These are phyloP conservation scores for Aureobasidium sp. DNA, from an alignment of 2,329 filamentous ascomycete species.

Conservation along the genomic window DNA sequence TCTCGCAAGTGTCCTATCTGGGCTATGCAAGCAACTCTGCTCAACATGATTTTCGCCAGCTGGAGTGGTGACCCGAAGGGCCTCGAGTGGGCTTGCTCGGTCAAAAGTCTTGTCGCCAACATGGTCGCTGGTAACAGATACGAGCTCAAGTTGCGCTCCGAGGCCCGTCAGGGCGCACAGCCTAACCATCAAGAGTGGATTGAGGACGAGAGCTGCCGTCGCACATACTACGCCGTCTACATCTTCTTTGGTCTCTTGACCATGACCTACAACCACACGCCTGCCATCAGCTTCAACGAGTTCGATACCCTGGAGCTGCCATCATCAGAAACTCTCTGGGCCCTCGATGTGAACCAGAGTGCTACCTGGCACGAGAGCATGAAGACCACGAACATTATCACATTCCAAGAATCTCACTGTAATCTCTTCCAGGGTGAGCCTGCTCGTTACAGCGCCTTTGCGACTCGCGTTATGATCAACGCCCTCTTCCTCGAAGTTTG, in stretches of 20 bases:
- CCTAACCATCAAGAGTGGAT: conserved; percentile 88
- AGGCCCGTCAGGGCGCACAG: conserved; percentile 67
- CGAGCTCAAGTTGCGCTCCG: conserved; percentile 89
- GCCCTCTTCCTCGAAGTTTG: conserved; percentile 96
- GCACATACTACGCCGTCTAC: conserved; percentile 97
- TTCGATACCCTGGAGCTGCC: conserved; percentile 90
- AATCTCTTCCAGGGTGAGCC: conserved; percentile 90
- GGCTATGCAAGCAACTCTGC: conserved; percentile 93
- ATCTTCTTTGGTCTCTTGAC: conserved; percentile 97
- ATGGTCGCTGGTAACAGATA: conserved; percentile 98
- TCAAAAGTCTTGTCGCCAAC: conserved; percentile 94
- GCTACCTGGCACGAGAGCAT: conserved; percentile 76
- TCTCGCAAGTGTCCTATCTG: conserved; percentile 94
- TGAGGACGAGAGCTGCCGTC: conserved; percentile 89
- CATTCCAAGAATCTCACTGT: conserved; percentile 90
- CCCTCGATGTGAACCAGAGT: conserved; percentile 70
- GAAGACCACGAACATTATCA: conserved; percentile 61
- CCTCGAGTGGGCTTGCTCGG: conserved; percentile 96
- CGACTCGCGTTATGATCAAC: conserved; percentile 97
- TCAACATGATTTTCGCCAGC: conserved; percentile 99
- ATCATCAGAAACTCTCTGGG: conserved; percentile 92
- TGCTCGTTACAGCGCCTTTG: conserved; percentile 90
- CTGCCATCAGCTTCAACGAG: conserved; percentile 96
- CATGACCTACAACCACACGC: conserved; percentile 94
- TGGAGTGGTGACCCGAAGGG: conserved; percentile 98